Base-by-base conservation (phyloP, 2,329 filamentous ascomycete genomes). In the Clonostachys rhizophaga region DNA sequence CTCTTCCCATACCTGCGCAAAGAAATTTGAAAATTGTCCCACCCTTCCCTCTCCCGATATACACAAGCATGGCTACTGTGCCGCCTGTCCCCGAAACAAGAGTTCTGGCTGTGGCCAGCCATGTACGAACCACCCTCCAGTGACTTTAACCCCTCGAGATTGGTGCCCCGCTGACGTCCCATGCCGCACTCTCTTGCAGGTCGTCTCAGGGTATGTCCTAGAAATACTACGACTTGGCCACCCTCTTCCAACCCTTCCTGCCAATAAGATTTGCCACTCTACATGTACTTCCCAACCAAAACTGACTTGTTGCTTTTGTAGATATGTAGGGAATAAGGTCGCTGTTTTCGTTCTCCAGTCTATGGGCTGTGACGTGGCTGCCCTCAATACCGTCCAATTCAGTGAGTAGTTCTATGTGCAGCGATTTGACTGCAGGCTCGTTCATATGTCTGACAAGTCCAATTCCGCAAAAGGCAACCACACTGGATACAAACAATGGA, bases 241-340 rank as follows among this genome's bases (percentile, higher is more conserved):
- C 24, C 24, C 40, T 33, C 40, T 17, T 36, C 34, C 16, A 41
- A 36, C 9, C 9, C 18, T 30, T n/a, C 10, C n/a, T 33, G 42
- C 12, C n/a, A 33, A 33, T 30, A 30, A 30, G 24, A 30, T 30
- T 16, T 16, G 34, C 34, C 46, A 50, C 45, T 49, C 49, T 43
- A 45, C 47, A 40, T 6, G 36, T 30, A 44, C 44, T 36, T 36
- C 48, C 6, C 14, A n/a, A 11, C 12, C 11, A 18, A 39, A 6
- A 39, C 34, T 14, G 36, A 36, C 18, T 30, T 34, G 10, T 17
- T 42, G 43, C 33, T 13, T 35, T 33, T 39, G 16, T 52, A 96
- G 94, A 64, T 92, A 96, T 78, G 94, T 99, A 55, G 94, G 94
- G 45, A 99, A 99, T 66, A 96, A 92, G 60, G 96, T 99, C 76